Evolutionary conservation across 306 rosid species (phyloP).

Genomic region (Medicago lupulina): DNA sequence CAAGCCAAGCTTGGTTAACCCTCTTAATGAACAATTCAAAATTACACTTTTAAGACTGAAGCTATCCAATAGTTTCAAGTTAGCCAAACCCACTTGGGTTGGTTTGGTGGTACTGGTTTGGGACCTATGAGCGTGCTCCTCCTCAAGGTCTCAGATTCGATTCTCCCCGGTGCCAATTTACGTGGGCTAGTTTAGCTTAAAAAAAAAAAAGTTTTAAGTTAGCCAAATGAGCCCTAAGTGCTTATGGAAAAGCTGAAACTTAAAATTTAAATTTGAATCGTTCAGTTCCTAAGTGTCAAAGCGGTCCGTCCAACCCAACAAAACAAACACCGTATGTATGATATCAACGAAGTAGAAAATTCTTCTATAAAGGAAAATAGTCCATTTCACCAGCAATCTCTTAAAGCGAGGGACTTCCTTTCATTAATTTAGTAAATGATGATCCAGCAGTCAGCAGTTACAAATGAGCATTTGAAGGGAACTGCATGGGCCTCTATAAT

Average conservation of each 20-base stretch:
- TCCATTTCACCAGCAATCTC: constrained; percentile 10
- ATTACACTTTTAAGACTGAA: not conserved
- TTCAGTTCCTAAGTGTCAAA: constrained; percentile 17
- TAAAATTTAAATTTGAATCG: not conserved
- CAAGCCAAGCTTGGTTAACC: not conserved
- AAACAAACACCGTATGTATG: constrained; percentile 27
- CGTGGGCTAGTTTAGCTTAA: too few species aligned
- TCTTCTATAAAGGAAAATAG: not conserved
- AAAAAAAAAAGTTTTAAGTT: not conserved
- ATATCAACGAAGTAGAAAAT: constrained; percentile 22
- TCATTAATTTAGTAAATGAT: constrained; percentile 20
- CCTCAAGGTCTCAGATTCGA: too few species aligned
- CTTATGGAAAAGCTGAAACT: not conserved
- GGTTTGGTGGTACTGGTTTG: too few species aligned
- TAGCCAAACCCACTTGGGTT: not conserved
- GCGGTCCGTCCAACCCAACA: not conserved
- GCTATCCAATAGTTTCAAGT: constrained; percentile 6
- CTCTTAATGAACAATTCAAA: not conserved
- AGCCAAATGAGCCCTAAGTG: not conserved
- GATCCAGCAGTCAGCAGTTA: constrained; percentile 4
- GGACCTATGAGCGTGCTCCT: too few species aligned
- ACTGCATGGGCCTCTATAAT: not conserved
- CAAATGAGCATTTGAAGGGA: constrained; percentile 25
- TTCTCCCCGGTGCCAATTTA: too few species aligned
- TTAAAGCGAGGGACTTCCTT: constrained; percentile 18